A percentile compares a stretch with the other conserved stretches of the same genome.
Evolutionary conservation across 2,329 filamentous ascomycete genomes (phyloP).

Genomic region (Arachnomyces sp.): DNA sequence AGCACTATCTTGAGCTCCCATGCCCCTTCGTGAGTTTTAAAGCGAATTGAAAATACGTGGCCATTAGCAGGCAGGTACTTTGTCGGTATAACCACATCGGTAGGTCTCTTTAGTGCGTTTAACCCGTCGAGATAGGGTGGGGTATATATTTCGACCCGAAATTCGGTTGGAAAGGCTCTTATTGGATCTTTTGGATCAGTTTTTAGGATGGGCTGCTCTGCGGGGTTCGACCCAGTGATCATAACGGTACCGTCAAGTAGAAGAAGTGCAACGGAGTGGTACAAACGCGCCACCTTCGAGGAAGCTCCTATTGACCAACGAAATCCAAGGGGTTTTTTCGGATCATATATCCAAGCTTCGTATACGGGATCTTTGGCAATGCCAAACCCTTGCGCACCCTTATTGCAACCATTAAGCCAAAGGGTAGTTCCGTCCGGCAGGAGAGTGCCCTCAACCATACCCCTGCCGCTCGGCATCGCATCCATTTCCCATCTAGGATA

Average conservation of each 20-base stretch:
- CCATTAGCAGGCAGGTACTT: conserved; percentile 37
- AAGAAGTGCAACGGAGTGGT: conserved; percentile 53
- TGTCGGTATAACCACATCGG: conserved; percentile 38
- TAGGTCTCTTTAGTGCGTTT: conserved; percentile 42
- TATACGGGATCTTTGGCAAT: conserved; percentile 47
- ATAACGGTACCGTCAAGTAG: conserved; percentile 53
- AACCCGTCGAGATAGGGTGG: conserved; percentile 51
- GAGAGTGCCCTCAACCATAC: conserved; percentile 53
- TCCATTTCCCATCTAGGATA: conserved; percentile 50
- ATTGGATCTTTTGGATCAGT: conserved; percentile 36
- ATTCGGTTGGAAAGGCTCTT: conserved; percentile 47
- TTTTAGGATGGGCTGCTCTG: conserved; percentile 47
- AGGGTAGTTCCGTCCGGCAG: conserved; percentile 53
- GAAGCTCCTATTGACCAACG: conserved; percentile 40
- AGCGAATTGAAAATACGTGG: conserved; percentile 40
- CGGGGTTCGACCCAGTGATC: conserved; percentile 53
- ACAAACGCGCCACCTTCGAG: conserved; percentile 43
- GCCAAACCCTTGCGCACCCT: conserved; percentile 53
- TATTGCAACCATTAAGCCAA: conserved; percentile 52
- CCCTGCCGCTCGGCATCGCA: conserved; percentile 49
- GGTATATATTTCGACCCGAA: conserved; percentile 54
- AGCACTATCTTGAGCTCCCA: conserved; percentile 43
- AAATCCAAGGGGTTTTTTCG: conserved; percentile 41
- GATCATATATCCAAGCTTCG: conserved; percentile 52
- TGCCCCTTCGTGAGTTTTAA: conserved; percentile 36